phyloP scores from a whole-genome alignment of 2,329 filamentous ascomycete species.

The Colletotrichum sp. region DNA sequence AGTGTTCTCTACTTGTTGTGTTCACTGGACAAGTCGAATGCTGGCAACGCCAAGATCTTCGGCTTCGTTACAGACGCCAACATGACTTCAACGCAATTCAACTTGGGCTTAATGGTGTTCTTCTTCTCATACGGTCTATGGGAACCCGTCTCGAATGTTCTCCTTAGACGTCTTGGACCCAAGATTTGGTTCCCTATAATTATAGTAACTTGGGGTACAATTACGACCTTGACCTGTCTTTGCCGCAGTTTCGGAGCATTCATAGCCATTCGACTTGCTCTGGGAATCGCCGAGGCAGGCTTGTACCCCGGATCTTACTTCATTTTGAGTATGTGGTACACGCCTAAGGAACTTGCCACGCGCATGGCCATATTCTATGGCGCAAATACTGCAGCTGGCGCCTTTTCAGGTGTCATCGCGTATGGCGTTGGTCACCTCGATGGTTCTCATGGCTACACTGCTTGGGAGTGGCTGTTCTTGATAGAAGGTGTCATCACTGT shows the following conservation, averaged over 20 bases:
- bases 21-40: background rate
- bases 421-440: background rate
- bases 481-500: background rate
- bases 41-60: background rate
- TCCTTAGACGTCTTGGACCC: background rate
- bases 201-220: background rate
- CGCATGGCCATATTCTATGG: background rate
- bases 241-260: background rate
- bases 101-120: conserved; percentile 43
- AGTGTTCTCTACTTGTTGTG: background rate
- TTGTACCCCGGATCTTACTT: background rate
- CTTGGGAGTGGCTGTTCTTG: background rate
- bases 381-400: background rate
- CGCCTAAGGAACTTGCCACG: background rate
- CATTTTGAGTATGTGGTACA: background rate
- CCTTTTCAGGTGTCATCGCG: background rate
- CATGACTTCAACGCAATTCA: conserved; percentile 30
- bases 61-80: conserved; percentile 20
- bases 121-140: conserved; percentile 41
- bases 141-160: background rate
- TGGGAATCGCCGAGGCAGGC: background rate
- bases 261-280: background rate
- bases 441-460: background rate
- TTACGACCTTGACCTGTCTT: background rate
- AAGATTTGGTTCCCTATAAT: background rate